Conservation (phyloP, 2,329 filamentous ascomycete species). For the Neofusicoccum cordaticola region DNA sequence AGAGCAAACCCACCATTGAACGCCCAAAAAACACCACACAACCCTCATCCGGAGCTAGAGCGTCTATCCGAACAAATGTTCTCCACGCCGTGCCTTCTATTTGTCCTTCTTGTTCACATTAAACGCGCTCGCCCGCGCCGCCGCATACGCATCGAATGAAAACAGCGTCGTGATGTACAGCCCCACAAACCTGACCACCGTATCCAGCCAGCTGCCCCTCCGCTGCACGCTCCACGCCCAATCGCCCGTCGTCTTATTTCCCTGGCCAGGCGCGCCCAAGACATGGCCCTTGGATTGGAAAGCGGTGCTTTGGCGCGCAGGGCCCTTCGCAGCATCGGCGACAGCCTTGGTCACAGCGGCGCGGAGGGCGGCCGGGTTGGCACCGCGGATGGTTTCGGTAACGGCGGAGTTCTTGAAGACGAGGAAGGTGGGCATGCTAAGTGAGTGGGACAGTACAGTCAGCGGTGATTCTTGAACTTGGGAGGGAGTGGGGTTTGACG, state of each 20-base stretch:
- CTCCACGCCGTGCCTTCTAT: neutral
- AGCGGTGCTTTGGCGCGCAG: constrained; percentile 30
- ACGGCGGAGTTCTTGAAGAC: constrained; percentile 44
- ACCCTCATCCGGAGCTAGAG: neutral
- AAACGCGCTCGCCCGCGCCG: constrained; percentile 46
- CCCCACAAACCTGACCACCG: constrained; percentile 44
- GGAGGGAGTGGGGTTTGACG: constrained; percentile 16
- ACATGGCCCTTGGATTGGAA: constrained; percentile 46
- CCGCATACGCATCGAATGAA: constrained; percentile 42
- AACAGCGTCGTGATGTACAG: constrained; percentile 47
- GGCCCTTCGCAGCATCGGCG: constrained; percentile 36
- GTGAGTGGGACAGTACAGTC: neutral
- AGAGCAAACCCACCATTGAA: neutral
- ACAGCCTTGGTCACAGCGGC: constrained; percentile 46
- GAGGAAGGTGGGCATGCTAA: constrained; percentile 50
- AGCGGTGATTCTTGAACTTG: constrained; percentile 25
- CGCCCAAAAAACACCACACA: neutral
- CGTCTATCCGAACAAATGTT: neutral
- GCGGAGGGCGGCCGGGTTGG: constrained; percentile 48
- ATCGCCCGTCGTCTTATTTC: constrained; percentile 25
- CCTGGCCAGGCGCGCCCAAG: constrained; percentile 29
- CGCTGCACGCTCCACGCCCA: constrained; percentile 27
- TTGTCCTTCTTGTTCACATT: constrained; percentile 30
- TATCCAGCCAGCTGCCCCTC: constrained; percentile 37
- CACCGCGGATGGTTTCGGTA: constrained; percentile 47